phyloP scores from a whole-genome alignment of 306 rosid genomes.

The Mimosa bimucronata region DNA sequence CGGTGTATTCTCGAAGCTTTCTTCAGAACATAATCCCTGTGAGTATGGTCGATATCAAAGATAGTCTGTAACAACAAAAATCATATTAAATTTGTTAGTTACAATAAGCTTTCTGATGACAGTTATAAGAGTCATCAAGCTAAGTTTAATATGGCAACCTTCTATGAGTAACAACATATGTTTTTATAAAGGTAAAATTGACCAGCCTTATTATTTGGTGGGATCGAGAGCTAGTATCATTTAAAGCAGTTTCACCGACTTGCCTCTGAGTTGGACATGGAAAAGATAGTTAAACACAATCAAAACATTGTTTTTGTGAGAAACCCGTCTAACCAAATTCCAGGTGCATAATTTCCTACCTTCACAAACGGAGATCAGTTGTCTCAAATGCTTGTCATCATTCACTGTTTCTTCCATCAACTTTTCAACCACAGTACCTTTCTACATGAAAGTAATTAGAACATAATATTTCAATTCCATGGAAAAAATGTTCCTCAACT shows the following conservation, averaged over 20 bases:
- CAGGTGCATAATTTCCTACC: conserved; percentile 50
- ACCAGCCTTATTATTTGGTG: conserved; percentile 99
- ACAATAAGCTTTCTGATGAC: conserved; percentile 99
- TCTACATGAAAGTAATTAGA: conserved; percentile 53
- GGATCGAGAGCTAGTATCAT: conserved; percentile 94
- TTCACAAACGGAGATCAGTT: conserved; percentile 90
- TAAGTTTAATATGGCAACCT: conserved; percentile 99
- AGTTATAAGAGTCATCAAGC: conserved; percentile 99
- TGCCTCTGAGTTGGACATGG: conserved; percentile 88
- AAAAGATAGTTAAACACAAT: conserved; percentile 5
- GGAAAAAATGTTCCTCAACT: neutral
- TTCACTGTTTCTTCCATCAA: conserved; percentile 90
- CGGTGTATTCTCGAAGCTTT: no score
- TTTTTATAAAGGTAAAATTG: conserved; percentile 34
- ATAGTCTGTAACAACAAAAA: no score
- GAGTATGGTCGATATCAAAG: no score
- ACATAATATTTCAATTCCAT: conserved; percentile 29
- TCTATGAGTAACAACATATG: conserved; percentile 34
- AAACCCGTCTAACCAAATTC: conserved; percentile 12
- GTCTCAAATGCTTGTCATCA: conserved; percentile 88
- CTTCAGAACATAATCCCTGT: no score
- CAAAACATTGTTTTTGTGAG: neutral
- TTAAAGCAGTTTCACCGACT: conserved; percentile 98
- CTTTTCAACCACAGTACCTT: conserved; percentile 98
- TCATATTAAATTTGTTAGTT: no score